phyloP scores from a whole-genome alignment of 1,284 basidiomycete genomes.

The Cryptococcus maquisensis region DNA sequence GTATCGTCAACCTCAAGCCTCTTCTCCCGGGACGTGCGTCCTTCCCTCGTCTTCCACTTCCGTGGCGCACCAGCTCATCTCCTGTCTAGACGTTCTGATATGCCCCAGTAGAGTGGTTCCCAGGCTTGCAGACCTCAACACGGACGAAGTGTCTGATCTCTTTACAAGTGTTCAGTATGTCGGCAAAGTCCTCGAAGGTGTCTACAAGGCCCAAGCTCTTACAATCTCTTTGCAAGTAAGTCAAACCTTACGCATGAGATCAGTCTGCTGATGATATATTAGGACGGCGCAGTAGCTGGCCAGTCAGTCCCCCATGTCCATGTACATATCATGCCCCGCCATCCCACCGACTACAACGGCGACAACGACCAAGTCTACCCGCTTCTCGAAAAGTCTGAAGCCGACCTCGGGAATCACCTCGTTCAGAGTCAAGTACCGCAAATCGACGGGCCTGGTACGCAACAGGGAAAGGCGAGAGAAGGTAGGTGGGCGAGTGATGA shows the following conservation, averaged over 20 bases:
- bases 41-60: neutral
- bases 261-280: neutral
- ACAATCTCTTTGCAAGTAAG: conserved; percentile 77
- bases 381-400: conserved; percentile 65
- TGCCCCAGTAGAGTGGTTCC: conserved; percentile 71
- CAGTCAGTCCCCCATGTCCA: conserved; percentile 88
- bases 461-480: neutral
- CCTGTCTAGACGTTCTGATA: conserved; percentile 74
- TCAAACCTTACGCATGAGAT: neutral
- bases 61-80: neutral
- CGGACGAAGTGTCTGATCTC: conserved; percentile 68
- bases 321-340: conserved; percentile 79
- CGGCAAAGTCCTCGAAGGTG: conserved; percentile 46
- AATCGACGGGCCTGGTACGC: conserved; percentile 8
- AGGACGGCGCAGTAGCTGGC: conserved; percentile 82
- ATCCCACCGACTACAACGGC: conserved; percentile 55
- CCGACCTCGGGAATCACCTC: conserved; percentile 10
- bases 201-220: conserved; percentile 54
- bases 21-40: conserved; percentile 84
- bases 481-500: conserved; percentile 61
- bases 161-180: conserved; percentile 66
- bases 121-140: conserved; percentile 66
- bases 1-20: conserved; percentile 88
- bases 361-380: conserved; percentile 75
- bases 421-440: neutral